Evolutionary conservation across 768 basidiomycete genomes (phyloP).

Genomic region (Hypholoma sublateritium): DNA sequence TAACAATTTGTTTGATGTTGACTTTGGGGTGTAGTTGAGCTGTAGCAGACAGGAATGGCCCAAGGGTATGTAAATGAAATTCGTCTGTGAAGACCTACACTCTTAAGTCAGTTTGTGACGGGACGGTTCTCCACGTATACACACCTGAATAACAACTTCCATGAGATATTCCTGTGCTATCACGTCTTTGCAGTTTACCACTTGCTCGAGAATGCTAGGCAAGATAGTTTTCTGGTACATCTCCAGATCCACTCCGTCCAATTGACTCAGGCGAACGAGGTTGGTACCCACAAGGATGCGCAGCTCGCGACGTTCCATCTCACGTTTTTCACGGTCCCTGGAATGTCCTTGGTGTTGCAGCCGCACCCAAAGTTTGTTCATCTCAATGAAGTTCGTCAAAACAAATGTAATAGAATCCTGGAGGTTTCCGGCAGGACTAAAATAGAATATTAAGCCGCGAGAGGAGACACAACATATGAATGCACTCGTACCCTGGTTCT

Average conservation of each 20-base stretch:
- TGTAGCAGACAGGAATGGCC: conserved; percentile 93
- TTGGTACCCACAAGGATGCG: conserved; percentile 98
- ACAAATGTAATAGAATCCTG: conserved; percentile 96
- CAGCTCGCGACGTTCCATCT: conserved; percentile 92
- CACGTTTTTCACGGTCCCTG: conserved; percentile 94
- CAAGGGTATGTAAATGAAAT: conserved; percentile 95
- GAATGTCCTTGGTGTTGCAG: conserved; percentile 98
- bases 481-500: conserved; percentile 67
- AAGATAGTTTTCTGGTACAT: conserved; percentile 87
- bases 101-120: conserved; percentile 3
- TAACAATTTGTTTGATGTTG: conserved; percentile 98
- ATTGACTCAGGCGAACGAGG: conserved; percentile 89
- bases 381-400: conserved; percentile 98
- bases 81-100: conserved; percentile 96
- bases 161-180: conserved; percentile 99
- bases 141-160: conserved; percentile 98
- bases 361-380: conserved; percentile 99
- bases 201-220: conserved; percentile 92
- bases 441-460: not conserved
- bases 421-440: conserved; percentile 82
- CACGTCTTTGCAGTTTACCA: conserved; percentile 97
- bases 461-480: conserved; percentile 2
- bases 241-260: conserved; percentile 94
- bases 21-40: conserved; percentile 97
- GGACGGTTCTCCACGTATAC: conserved; percentile 14